Evolutionary conservation across 2,329 filamentous ascomycete species (phyloP).

Genomic region (Diaporthe ampelina): DNA sequence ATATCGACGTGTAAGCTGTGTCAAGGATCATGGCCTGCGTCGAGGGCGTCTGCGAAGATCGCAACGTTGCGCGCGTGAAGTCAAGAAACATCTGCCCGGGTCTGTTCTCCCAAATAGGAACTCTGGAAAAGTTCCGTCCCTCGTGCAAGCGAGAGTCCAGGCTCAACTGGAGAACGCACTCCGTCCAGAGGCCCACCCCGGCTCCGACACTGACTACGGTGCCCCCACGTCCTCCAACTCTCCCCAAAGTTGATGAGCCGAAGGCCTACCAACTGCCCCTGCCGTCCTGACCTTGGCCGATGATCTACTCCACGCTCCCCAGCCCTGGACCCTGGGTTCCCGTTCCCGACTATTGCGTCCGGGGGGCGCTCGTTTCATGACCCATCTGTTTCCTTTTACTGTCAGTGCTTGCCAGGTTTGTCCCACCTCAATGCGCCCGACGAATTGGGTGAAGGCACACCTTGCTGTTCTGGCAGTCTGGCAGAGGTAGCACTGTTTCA

Average conservation of each 20-base stretch:
- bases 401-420: conserved; percentile 24
- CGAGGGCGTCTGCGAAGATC: background rate
- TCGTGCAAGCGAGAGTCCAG: conserved; percentile 14
- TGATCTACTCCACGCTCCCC: conserved; percentile 32
- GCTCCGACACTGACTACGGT: conserved; percentile 12
- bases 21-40: background rate
- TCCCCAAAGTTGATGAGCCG: conserved; percentile 9
- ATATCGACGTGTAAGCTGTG: background rate
- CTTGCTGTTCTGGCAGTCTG: conserved; percentile 24
- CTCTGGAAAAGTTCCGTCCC: conserved; percentile 2
- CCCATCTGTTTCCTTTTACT: conserved; percentile 31
- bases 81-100: background rate
- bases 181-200: conserved; percentile 2
- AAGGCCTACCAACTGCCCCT: conserved; percentile 3
- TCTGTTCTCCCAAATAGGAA: background rate
- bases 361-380: conserved; percentile 36
- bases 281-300: conserved; percentile 24
- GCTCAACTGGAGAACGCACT: background rate
- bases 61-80: background rate
- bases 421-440: conserved; percentile 13
- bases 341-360: conserved; percentile 26
- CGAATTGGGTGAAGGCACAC: conserved; percentile 30
- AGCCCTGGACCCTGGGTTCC: conserved; percentile 20
- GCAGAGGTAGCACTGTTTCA: conserved; percentile 34
- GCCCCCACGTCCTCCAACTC: conserved; percentile 18